A percentile compares a stretch with the other conserved stretches of the same genome.
phyloP scores from a whole-genome alignment of 2,329 filamentous ascomycete genomes.

The Calonectria fujianensis region DNA sequence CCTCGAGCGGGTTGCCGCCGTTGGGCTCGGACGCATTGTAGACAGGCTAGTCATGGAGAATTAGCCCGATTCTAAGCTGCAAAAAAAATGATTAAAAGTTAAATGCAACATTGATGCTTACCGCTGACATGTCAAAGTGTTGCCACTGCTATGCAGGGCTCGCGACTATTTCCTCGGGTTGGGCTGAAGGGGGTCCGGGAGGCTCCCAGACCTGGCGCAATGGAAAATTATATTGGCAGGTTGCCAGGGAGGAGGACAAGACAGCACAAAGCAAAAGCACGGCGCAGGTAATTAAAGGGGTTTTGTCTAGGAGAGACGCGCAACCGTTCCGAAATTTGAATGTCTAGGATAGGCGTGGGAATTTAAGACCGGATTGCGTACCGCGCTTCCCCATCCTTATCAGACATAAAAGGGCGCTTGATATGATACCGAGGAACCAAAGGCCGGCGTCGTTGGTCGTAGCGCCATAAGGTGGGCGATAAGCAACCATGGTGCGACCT shows the following conservation, averaged over 20 bases:
- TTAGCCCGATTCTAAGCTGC: slow-evolving; percentile 6
- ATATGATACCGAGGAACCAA: slow-evolving; percentile 24
- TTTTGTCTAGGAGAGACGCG: not conserved
- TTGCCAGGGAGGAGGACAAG: not conserved
- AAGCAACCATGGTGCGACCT: slow-evolving; percentile 31
- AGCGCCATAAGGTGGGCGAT: not conserved
- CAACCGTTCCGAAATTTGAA: slow-evolving; percentile 17
- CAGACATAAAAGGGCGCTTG: slow-evolving; percentile 20
- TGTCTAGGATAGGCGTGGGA: slow-evolving; percentile 8
- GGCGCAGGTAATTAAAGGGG: not conserved
- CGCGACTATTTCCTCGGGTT: not conserved
- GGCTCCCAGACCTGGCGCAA: not conserved
- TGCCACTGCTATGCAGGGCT: slow-evolving; percentile 1
- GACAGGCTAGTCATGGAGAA: slow-evolving; percentile 17
- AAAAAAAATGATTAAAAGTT: not conserved
- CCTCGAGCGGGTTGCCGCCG: slow-evolving; percentile 41
- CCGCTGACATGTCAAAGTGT: slow-evolving; percentile 30
- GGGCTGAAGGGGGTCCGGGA: not conserved
- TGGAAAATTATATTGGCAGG: slow-evolving; percentile 5
- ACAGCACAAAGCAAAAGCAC: not conserved
- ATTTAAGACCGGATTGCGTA: slow-evolving; percentile 12
- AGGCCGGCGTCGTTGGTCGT: not conserved
- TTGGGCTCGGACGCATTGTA: slow-evolving; percentile 42
- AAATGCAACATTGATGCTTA: slow-evolving; percentile 19
- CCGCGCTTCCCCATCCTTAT: slow-evolving; percentile 23